phyloP scores from a whole-genome alignment of 2,329 filamentous ascomycete genomes.

The Trichoderma gracile region DNA sequence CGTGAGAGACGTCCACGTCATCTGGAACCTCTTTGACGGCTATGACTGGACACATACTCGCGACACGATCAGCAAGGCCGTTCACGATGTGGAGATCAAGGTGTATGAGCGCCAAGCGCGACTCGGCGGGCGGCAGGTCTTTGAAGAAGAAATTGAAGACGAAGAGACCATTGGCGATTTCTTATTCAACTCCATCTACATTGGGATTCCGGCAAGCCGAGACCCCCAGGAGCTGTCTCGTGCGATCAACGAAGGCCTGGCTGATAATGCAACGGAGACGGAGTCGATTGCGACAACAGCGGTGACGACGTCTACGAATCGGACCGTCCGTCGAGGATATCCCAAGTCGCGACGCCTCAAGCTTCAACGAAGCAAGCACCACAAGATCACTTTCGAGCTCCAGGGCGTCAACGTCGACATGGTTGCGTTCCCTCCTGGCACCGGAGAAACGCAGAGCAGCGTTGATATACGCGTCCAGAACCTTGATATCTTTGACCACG shows the following conservation, averaged over 20 bases:
- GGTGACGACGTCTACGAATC: slow-evolving; percentile 58
- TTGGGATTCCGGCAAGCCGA: slow-evolving; percentile 82
- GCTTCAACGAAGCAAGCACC: slow-evolving; percentile 80
- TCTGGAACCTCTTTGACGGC: slow-evolving; percentile 97
- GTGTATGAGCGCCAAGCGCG: slow-evolving; percentile 72
- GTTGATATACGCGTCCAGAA: slow-evolving; percentile 80
- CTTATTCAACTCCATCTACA: slow-evolving; percentile 98
- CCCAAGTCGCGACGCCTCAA: slow-evolving; percentile 63
- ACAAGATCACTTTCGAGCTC: slow-evolving; percentile 95
- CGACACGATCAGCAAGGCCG: slow-evolving; percentile 81
- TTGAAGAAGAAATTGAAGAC: slow-evolving; percentile 73
- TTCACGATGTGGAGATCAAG: slow-evolving; percentile 81
- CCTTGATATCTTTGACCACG: slow-evolving; percentile 89
- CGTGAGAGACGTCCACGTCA: slow-evolving; percentile 84
- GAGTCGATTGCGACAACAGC: slow-evolving; percentile 83
- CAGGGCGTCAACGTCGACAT: slow-evolving; percentile 81
- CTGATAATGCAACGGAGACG: slow-evolving; percentile 84
- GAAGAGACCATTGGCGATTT: slow-evolving; percentile 91
- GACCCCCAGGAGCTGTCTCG: slow-evolving; percentile 79
- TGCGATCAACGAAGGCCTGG: slow-evolving; percentile 84
- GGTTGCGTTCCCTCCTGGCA: slow-evolving; percentile 72
- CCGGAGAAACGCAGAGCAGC: slow-evolving; percentile 82
- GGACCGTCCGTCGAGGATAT: slow-evolving; percentile 46
- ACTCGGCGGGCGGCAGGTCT: slow-evolving; percentile 55
- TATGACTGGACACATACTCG: slow-evolving; percentile 94